Percentiles rank a stretch among this genome's conserved stretches.
These are phyloP conservation scores for Vitis labrusca DNA, from an alignment of 164 flowering plant species.

Conservation along the genomic window DNA sequence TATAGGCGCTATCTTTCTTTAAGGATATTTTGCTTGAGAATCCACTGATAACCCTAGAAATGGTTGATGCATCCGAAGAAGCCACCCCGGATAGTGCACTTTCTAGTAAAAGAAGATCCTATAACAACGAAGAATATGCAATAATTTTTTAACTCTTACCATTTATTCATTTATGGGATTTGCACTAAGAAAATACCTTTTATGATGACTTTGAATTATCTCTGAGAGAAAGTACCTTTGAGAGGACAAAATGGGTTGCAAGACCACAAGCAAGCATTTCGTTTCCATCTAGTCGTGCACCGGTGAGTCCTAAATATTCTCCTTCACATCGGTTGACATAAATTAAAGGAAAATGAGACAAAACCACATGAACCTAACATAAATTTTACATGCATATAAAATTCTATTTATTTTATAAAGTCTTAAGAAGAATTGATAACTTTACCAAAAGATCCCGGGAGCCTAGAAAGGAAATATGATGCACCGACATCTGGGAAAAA, in stretches of 20 bases:
- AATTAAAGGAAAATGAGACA: too few species aligned
- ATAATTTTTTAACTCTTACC: too few species aligned
- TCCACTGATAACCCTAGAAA: background rate
- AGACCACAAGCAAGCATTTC: conserved; percentile 29
- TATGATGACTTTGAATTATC: background rate
- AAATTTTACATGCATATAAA: too few species aligned
- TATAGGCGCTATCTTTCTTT: background rate
- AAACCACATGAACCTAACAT: too few species aligned
- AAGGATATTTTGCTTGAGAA: background rate
- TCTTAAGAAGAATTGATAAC: too few species aligned
- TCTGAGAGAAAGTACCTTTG: conserved; percentile 14
- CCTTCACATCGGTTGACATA: conserved; percentile 2
- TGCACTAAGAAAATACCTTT: too few species aligned
- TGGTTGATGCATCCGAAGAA: background rate
- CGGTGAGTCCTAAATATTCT: conserved; percentile 23
- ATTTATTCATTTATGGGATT: too few species aligned
- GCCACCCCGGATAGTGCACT: background rate
- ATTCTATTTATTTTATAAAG: too few species aligned
- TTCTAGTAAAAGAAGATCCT: background rate
- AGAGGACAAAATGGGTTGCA: conserved; percentile 25
- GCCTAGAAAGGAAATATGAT: too few species aligned
- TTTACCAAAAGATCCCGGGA: too few species aligned
- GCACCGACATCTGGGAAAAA: too few species aligned
- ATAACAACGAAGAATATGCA: too few species aligned
- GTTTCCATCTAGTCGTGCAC: conserved; percentile 12